Conservation (phyloP, 192 early-diverging fungal species). For the Coemansia sp. region DNA sequence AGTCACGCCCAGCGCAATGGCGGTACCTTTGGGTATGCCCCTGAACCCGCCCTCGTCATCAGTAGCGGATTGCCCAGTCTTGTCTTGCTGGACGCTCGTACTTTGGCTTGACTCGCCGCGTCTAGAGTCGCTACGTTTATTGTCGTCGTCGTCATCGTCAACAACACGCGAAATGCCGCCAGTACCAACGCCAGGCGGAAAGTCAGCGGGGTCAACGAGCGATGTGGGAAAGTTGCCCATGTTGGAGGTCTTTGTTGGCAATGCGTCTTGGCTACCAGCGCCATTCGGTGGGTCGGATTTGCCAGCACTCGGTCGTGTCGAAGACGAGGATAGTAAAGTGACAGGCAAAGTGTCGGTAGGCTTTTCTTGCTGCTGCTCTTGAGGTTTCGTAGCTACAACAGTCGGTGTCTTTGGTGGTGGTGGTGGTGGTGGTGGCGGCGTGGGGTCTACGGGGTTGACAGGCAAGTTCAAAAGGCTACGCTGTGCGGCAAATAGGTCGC, state of each 20-base stretch:
- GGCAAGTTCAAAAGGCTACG: neutral
- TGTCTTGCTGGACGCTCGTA: neutral
- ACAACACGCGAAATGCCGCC: neutral
- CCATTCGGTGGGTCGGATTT: neutral
- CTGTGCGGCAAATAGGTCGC: conserved; percentile 16
- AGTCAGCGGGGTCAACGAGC: neutral
- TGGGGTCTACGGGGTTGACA: neutral
- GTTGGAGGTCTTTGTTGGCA: neutral
- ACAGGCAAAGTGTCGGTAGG: neutral
- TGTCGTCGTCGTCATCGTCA: neutral
- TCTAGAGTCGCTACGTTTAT: neutral
- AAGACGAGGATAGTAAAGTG: neutral
- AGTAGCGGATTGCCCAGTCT: neutral
- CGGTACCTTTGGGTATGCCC: conserved; percentile 16
- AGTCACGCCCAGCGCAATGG: conserved; percentile 27
- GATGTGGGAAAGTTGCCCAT: neutral
- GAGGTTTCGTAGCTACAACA: neutral
- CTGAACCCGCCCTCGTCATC: neutral
- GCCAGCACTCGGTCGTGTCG: neutral
- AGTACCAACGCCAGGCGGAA: neutral
- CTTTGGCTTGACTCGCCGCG: neutral
- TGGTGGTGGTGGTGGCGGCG: neutral
- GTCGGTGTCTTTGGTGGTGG: neutral
- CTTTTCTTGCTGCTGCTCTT: neutral
- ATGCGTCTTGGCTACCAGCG: neutral